Percentiles rank a stretch among this genome's conserved stretches.
phyloP scores from a whole-genome alignment of 805 yeast species.

The Lipomyces mesembrius region DNA sequence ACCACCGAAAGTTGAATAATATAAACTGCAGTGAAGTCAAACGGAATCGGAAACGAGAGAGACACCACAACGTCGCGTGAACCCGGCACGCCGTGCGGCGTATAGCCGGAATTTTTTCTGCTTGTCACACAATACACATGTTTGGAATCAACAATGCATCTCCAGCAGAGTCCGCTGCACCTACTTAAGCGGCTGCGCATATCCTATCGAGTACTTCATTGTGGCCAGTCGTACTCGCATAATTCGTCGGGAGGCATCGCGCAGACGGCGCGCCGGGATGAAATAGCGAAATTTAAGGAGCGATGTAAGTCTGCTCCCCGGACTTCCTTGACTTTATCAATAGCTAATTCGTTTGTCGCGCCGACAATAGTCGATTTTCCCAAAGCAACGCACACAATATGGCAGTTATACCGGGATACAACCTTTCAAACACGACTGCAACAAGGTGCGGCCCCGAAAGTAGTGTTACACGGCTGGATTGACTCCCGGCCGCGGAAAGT shows the following conservation, averaged over 20 bases:
- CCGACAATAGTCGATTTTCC: slow-evolving; percentile 24
- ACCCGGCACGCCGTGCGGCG: background rate
- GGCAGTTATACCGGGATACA: slow-evolving; percentile 26
- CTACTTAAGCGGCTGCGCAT: background rate
- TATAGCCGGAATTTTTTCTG: background rate
- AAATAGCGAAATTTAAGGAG: background rate
- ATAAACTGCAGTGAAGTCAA: too few relatives aligned
- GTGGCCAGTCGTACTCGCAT: background rate
- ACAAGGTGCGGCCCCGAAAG: slow-evolving; percentile 7
- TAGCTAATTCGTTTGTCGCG: background rate
- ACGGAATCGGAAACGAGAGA: too few relatives aligned
- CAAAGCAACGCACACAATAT: slow-evolving; percentile 32
- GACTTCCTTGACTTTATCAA: background rate
- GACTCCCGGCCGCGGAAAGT: slow-evolving; percentile 72
- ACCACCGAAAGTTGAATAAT: background rate
- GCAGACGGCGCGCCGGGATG: background rate
- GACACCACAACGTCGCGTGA: background rate
- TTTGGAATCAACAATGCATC: background rate
- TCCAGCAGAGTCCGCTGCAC: background rate
- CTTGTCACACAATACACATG: background rate
- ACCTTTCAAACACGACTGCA: background rate
- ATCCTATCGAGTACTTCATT: background rate
- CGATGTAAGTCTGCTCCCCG: background rate
- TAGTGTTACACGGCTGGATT: slow-evolving; percentile 81
- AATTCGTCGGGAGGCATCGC: background rate